Evolutionary conservation across 2,329 filamentous ascomycete genomes (phyloP), one percentile per base, ranked within the genome.

Genomic region (Thermothelomyces thermophilus): DNA sequence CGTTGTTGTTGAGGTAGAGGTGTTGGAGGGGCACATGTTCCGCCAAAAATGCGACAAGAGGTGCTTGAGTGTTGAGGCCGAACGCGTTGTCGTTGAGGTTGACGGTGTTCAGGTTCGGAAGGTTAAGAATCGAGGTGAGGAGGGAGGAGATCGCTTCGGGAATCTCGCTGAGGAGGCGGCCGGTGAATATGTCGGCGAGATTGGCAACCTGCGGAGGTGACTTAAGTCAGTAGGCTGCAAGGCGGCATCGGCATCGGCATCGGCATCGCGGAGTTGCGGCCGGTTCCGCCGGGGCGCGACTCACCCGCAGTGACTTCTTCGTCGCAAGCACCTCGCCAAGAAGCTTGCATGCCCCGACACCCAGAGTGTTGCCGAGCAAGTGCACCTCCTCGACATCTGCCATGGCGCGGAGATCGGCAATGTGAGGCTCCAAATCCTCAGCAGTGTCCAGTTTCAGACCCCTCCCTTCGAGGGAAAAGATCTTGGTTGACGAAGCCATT

Each of bases 31-130:
- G 91, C 3, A 87, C 82, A 70, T 97, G 91, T 51, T 84, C 79
- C 48, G 87, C 84, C 55, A 98, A 82, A 73, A 98, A 98, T 53
- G 87, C 87, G 59, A 95, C 87, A 42, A 98, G 81, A 9, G 91
- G 93, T 31, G 88, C 90, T 68, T 94, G 87, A 14, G 89, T 95
- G 71, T 95, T 96, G 54, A 96, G 82, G 50, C 93, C 93, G 63
- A 98, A 98, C 40, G 93, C 93, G 70, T 98, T 98, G 71, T 98
- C 93, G 70, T 91, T 95, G 35, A 98, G 79, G 70, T 97, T 94
- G 70, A 98, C 80, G 26, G 90, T 96, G 67, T 87, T 86, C 39
- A 98, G 84, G 50, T 87, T 84, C 1, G 87, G 85, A 47, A 95
- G 84, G 63, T 90, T 86, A 50, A 96, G 82, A 36, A 97, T 83